Conservation (phyloP, 768 basidiomycete genomes). For the Boletus insuetus region DNA sequence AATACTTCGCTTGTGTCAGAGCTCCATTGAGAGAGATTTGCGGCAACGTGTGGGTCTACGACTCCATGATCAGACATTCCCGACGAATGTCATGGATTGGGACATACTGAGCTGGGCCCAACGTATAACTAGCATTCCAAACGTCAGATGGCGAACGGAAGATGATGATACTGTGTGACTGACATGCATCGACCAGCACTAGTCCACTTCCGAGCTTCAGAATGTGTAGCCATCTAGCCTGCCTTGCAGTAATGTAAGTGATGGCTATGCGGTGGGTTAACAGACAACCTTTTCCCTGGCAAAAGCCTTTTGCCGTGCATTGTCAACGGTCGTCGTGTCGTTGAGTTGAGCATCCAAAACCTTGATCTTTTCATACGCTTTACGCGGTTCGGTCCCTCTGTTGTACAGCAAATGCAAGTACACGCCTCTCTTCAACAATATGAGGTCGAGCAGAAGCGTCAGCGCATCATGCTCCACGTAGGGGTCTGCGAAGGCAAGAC, state of each 20-base stretch:
- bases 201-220: slow-evolving; percentile 56
- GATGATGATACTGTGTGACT: slow-evolving; percentile 24
- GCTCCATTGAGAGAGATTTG: slow-evolving; percentile 49
- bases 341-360: neutral
- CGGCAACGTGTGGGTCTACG: slow-evolving; percentile 40
- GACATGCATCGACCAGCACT: slow-evolving; percentile 71
- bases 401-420: slow-evolving; percentile 83
- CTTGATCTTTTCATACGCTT: slow-evolving; percentile 28
- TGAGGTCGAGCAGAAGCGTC: slow-evolving; percentile 73
- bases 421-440: slow-evolving; percentile 78
- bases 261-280: neutral
- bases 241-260: slow-evolving; percentile 31
- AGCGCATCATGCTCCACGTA: slow-evolving; percentile 83
- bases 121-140: slow-evolving; percentile 56
- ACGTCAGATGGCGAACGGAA: slow-evolving; percentile 2
- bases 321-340: neutral
- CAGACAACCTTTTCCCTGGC: slow-evolving; percentile 27
- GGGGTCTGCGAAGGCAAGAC: slow-evolving; percentile 74
- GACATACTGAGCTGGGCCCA: slow-evolving; percentile 70
- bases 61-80: neutral
- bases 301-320: slow-evolving; percentile 1
- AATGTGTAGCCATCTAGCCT: slow-evolving; percentile 64
- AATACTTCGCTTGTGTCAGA: slow-evolving; percentile 48
- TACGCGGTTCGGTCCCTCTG: slow-evolving; percentile 63
- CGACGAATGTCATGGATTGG: neutral